These are phyloP conservation scores for Polysphondylium violaceum DNA, from an alignment of 78 protist species.

Conservation along the genomic window DNA sequence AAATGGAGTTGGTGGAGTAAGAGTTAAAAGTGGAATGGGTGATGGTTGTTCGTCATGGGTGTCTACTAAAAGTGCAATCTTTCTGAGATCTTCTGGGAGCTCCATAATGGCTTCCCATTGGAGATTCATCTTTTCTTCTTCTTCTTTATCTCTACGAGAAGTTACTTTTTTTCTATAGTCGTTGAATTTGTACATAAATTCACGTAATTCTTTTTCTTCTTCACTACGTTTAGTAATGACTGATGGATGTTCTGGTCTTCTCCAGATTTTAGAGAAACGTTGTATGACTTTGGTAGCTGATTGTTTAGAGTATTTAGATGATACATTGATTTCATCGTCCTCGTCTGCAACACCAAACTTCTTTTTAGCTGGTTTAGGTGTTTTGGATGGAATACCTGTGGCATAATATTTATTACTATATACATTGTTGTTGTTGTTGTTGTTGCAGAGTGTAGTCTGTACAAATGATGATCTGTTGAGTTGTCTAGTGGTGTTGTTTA, in stretches of 20 bases:
- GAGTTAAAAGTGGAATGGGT: slow-evolving; percentile 17
- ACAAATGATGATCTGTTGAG: neutral
- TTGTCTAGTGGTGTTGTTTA: neutral
- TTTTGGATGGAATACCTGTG: neutral
- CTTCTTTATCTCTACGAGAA: slow-evolving; percentile 17
- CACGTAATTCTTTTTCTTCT: slow-evolving; percentile 26
- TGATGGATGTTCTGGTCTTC: slow-evolving; percentile 1
- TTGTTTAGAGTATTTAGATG: slow-evolving; percentile 15
- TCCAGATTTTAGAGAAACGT: slow-evolving; percentile 16
- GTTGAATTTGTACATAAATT: neutral
- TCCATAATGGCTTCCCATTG: slow-evolving; percentile 75
- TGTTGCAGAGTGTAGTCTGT: too few relatives aligned
- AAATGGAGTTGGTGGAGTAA: slow-evolving; percentile 39
- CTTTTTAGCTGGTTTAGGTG: neutral
- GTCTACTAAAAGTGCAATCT: slow-evolving; percentile 47
- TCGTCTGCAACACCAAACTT: slow-evolving; percentile 1
- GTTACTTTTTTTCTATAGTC: slow-evolving; percentile 1
- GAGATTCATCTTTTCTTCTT: neutral
- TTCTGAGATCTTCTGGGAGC: slow-evolving; percentile 71
- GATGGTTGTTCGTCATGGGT: slow-evolving; percentile 60
- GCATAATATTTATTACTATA: neutral
- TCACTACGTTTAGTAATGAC: neutral
- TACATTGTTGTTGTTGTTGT: too few relatives aligned
- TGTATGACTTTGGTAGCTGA: slow-evolving; percentile 32
- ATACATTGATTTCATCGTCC: neutral